Base-by-base conservation (phyloP, 1,284 basidiomycete species). In the Austroboletus novae-zelandiae region DNA sequence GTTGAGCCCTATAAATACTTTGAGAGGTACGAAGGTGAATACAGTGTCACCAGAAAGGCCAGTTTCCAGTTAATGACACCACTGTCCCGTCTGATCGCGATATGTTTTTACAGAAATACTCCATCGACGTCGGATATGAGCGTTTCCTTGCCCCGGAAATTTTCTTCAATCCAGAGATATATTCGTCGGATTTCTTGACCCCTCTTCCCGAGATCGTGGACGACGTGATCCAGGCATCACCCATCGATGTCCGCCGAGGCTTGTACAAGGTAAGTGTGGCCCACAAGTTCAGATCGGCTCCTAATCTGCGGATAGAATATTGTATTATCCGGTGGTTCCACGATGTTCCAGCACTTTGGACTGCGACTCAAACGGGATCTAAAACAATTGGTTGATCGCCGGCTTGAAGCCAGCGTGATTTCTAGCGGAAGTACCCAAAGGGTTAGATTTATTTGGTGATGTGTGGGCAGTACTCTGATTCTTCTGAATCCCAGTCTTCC, bases 111-210 rank as follows among this genome's bases (percentile, higher is more conserved):
- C 67, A 94, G 88, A 88, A 91, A 84, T 97, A 96, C 71, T 69
- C 77, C 46, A 77, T 99, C 43, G 96, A 99, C 64, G 85, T 99
- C 53, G 97, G 97, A 18, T 99, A 98, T 73, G 97, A 99, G 72
- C 92, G 97, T 34, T 99, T 99, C 83, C 84, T 99, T 36, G 96
- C 96, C 1, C 94, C 97, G 5, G 97, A 99, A 70, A 97, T 99
- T 68, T 98, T 99, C 77, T 99, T 99, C 82, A 99, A 99, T 74
- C 97, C 97, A 11, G 97, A 99, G 70, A 98, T 99, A 62, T 93
- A 91, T 70, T 96, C 92, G 1, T 97, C 94, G 42, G 97, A 99
- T 72, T 99, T 98, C 80, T 74, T 99, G 54, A 98, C 96, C 2
- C 97, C 97, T 5, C 80, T 99, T 4, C 95, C 97, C 1, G 87